Evolutionary conservation across 2,329 filamentous ascomycete species (phyloP).

Genomic region (Exutisphaerella laricina): DNA sequence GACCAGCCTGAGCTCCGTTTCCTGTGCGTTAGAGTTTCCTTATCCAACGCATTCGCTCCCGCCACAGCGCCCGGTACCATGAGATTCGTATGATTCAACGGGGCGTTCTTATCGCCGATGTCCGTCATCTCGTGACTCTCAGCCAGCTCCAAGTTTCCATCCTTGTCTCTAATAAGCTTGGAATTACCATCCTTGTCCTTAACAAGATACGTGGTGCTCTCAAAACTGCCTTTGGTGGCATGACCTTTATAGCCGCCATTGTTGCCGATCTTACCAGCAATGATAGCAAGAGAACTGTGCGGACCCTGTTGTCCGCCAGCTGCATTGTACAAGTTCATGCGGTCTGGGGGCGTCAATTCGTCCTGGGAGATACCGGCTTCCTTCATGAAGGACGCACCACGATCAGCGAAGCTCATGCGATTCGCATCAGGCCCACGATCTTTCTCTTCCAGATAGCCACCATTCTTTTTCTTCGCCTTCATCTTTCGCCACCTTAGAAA

Average conservation of each 20-base stretch:
- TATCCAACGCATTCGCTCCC: slow-evolving; percentile 26
- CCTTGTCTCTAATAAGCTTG: too few species aligned
- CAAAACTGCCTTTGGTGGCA: slow-evolving; percentile 49
- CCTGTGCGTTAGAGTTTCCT: slow-evolving; percentile 35
- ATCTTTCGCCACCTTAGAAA: slow-evolving; percentile 57
- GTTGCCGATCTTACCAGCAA: slow-evolving; percentile 49
- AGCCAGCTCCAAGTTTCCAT: slow-evolving; percentile 38
- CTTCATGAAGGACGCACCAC: slow-evolving; percentile 49
- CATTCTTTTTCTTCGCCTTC: slow-evolving; percentile 49
- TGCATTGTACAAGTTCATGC: slow-evolving; percentile 8
- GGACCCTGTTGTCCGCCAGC: slow-evolving; percentile 15
- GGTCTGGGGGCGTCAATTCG: slow-evolving; percentile 22
- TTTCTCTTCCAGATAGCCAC: slow-evolving; percentile 41
- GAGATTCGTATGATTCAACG: slow-evolving; percentile 11
- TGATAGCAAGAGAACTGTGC: slow-evolving; percentile 43
- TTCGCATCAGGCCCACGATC: slow-evolving; percentile 17
- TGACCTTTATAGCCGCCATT: slow-evolving; percentile 37
- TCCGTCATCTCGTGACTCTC: slow-evolving; percentile 42
- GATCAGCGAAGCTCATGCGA: slow-evolving; percentile 47
- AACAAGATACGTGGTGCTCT: slow-evolving; percentile 55
- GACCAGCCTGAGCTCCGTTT: slow-evolving; percentile 54
- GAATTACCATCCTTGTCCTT: too few species aligned
- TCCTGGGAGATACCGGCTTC: slow-evolving; percentile 43
- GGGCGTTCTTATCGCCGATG: slow-evolving; percentile 37
- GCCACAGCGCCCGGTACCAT: slow-evolving; percentile 17